Evolutionary conservation across 108 stramenopile genomes (phyloP), one percentile per base, ranked within the genome.

Genomic region (Cyclotella sp.): DNA sequence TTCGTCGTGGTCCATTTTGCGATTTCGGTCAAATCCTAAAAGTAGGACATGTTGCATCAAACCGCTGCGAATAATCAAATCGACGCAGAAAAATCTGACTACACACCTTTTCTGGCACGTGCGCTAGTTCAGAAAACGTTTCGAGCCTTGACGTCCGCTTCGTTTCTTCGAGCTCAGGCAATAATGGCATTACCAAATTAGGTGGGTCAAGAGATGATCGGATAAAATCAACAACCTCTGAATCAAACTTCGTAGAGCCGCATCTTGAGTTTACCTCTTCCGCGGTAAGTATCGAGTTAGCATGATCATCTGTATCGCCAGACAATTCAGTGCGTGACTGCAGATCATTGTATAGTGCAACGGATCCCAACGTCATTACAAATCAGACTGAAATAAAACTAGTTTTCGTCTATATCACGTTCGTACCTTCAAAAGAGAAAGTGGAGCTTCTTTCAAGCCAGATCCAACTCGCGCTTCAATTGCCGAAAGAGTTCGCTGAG

Each of bases 181-280:
- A 46, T 29, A 45, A 29, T 44, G 21, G 18, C 13, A 64, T 41
- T 22, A 47, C 44, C 15, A 21, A 11, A 0, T 42, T 55, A 14
- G 3, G 54, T 22, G 16, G 41, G 18, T 70, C 42, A 27, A 59
- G 44, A 28, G 71, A 67, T 24, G 63, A 47, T 27, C 78, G 63
- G 71, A 79, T 79, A 43, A 45, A 59, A 16, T 18, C 28, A 3
- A 79, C 78, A 1, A 70, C 78, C 14, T 72, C 71, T 30, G 71
- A 72, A 65, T 72, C 54, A 11, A 40, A 59, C 71, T 72, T 79
- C 63, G 72, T 53, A 28, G 28, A 1, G n/a, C 74, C 63, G 40
- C 70, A 71, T 52, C 58, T 46, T 15, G 59, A 54, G 14, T 67
- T 72, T 34, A 28, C 22, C 14, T 61, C 53, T 19, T 63, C 22